phyloP scores from a whole-genome alignment of 2,329 filamentous ascomycete species.

The Dactylellina haptotyla region DNA sequence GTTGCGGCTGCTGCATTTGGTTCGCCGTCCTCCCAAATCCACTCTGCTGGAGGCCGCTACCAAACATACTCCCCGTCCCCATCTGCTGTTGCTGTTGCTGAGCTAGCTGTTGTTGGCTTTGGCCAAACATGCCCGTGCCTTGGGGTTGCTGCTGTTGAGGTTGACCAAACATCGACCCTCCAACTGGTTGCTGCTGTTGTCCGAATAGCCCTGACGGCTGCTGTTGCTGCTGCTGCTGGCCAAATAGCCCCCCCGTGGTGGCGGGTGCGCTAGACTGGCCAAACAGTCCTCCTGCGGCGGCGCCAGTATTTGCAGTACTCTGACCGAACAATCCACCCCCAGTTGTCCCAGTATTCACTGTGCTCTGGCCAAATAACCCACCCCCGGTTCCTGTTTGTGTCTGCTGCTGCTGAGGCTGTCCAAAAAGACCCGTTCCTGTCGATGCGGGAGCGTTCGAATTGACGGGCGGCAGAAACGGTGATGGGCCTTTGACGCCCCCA shows the following conservation, averaged over 20 bases:
- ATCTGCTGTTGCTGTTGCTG: slow-evolving; percentile 46
- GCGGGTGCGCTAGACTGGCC: slow-evolving; percentile 44
- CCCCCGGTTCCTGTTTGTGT: slow-evolving; percentile 2
- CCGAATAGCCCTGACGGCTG: slow-evolving; percentile 39
- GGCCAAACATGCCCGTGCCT: slow-evolving; percentile 37
- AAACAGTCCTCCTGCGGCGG: slow-evolving; percentile 53
- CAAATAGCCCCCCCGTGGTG: slow-evolving; percentile 49
- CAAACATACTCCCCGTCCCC: slow-evolving; percentile 34
- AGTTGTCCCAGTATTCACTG: slow-evolving; percentile 17
- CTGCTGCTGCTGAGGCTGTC: slow-evolving; percentile 55
- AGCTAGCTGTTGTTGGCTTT: slow-evolving; percentile 38
- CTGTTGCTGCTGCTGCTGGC: slow-evolving; percentile 45
- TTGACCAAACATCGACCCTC: slow-evolving; percentile 57
- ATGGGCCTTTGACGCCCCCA: slow-evolving; percentile 52
- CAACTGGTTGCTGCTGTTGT: slow-evolving; percentile 60
- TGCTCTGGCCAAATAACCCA: slow-evolving; percentile 40
- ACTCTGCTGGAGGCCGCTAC: slow-evolving; percentile 40
- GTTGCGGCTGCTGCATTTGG: slow-evolving; percentile 45
- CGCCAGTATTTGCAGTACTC: slow-evolving; percentile 49
- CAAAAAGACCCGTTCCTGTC: slow-evolving; percentile 50
- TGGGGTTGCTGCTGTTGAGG: slow-evolving; percentile 54
- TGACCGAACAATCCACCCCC: slow-evolving; percentile 56
- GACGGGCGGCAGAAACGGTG: slow-evolving; percentile 31
- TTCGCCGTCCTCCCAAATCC: slow-evolving; percentile 52
- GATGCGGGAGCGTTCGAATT: slow-evolving; percentile 20